Evolutionary conservation across 2,329 filamentous ascomycete species (phyloP).

Genomic region (Beauveria pseudobassiana): DNA sequence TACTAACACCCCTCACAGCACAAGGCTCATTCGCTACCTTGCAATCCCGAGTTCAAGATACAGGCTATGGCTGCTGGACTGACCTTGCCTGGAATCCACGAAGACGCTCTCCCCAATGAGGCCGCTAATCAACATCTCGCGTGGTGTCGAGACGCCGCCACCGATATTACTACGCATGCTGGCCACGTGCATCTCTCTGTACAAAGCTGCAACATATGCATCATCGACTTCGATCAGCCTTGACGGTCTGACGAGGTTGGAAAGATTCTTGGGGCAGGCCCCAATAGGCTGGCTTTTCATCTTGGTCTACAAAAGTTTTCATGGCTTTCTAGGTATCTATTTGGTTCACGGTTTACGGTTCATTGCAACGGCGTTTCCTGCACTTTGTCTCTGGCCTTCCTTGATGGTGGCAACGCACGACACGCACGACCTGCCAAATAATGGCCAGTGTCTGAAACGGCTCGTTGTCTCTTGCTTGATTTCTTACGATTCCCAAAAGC

Average conservation of each 20-base stretch:
- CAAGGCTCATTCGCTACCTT: slow-evolving; percentile 78
- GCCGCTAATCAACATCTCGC: background rate
- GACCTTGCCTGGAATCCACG: slow-evolving; percentile 35
- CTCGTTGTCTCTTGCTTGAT: slow-evolving; percentile 4
- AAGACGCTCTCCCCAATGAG: slow-evolving; percentile 30
- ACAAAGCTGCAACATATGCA: slow-evolving; percentile 9
- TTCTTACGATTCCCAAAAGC: slow-evolving; percentile 7
- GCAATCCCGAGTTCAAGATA: slow-evolving; percentile 69
- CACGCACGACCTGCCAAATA: background rate
- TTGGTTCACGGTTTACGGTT: slow-evolving; percentile 6
- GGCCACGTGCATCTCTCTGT: slow-evolving; percentile 4
- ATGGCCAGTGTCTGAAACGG: background rate
- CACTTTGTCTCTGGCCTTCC: background rate
- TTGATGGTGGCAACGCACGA: background rate
- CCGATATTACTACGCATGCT: slow-evolving; percentile 1
- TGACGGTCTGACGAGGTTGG: slow-evolving; percentile 1
- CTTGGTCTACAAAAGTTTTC: slow-evolving; percentile 13
- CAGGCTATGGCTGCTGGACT: slow-evolving; percentile 38
- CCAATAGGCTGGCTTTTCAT: slow-evolving; percentile 4
- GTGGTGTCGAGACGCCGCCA: background rate
- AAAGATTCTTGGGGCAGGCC: slow-evolving; percentile 1
- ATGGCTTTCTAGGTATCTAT: slow-evolving; percentile 4
- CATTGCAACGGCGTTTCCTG: slow-evolving; percentile 11
- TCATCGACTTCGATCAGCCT: background rate
- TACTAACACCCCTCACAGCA: slow-evolving; percentile 41